Evolutionary conservation across 2,329 filamentous ascomycete genomes (phyloP).

Genomic region (Dactylonectria macrodidyma): DNA sequence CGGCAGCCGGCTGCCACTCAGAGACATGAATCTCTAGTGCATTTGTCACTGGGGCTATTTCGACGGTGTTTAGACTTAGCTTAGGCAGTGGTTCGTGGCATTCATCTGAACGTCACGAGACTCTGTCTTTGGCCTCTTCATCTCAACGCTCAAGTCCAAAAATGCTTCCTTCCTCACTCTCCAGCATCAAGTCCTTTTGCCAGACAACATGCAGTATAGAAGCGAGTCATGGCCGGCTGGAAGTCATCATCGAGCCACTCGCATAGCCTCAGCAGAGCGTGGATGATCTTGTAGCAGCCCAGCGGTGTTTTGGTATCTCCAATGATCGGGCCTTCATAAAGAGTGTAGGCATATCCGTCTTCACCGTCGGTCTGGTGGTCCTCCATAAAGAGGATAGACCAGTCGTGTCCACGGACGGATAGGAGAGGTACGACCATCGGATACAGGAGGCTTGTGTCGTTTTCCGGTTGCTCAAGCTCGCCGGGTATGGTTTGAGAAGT

Average conservation of each 20-base stretch:
- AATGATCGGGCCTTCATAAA: constrained; percentile 9
- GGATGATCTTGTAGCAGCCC: constrained; percentile 4
- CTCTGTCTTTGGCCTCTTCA: neutral
- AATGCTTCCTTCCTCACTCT: neutral
- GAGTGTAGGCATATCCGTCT: constrained; percentile 1
- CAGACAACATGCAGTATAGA: neutral
- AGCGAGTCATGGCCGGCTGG: neutral
- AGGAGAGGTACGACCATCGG: constrained; percentile 2
- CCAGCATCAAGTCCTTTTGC: neutral
- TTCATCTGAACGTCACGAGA: neutral
- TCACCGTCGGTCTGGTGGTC: neutral
- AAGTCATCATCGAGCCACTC: constrained; percentile 3
- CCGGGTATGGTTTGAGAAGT: neutral
- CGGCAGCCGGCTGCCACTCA: neutral
- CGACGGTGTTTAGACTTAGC: too few species aligned
- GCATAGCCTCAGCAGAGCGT: constrained; percentile 1
- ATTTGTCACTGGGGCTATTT: too few species aligned
- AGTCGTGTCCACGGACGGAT: neutral
- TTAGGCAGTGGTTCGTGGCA: neutral
- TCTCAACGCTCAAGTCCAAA: neutral
- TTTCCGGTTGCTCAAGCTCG: neutral
- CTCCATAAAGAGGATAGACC: constrained; percentile 5
- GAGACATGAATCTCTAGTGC: neutral
- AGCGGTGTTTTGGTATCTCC: constrained; percentile 2
- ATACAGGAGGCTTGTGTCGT: neutral